Evolutionary conservation across 2,329 filamentous ascomycete species (phyloP).

Genomic region (Aureobasidium sp.): DNA sequence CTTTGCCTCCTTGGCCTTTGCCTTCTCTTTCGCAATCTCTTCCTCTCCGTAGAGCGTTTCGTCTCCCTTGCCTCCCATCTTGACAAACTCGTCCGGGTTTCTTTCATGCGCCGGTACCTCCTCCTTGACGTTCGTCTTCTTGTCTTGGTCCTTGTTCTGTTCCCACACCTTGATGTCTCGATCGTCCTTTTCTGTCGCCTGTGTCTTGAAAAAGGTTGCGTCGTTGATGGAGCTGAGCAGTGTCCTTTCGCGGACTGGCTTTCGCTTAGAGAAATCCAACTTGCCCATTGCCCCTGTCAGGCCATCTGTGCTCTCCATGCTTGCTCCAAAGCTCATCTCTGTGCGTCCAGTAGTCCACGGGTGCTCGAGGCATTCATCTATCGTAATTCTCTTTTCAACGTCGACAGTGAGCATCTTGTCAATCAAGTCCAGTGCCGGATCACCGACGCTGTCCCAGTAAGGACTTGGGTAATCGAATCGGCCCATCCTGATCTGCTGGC

Average conservation of each 20-base stretch:
- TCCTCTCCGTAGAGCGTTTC: constrained; percentile 67
- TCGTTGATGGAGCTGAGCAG: constrained; percentile 76
- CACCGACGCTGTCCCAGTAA: constrained; percentile 86
- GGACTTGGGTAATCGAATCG: constrained; percentile 92
- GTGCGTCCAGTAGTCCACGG: constrained; percentile 65
- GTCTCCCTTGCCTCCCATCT: constrained; percentile 81
- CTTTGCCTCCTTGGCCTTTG: constrained; percentile 13
- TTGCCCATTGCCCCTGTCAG: constrained; percentile 77
- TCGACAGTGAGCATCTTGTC: constrained; percentile 92
- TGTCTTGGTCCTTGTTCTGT: constrained; percentile 54
- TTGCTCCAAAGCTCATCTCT: constrained; percentile 17
- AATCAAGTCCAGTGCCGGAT: constrained; percentile 84
- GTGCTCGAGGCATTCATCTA: constrained; percentile 86
- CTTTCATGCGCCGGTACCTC: constrained; percentile 43
- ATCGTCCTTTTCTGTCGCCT: constrained; percentile 47
- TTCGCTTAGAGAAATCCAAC: constrained; percentile 78
- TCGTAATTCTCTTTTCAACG: constrained; percentile 71
- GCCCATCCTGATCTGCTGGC: constrained; percentile 82
- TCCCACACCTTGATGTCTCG: constrained; percentile 64
- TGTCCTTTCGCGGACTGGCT: constrained; percentile 74
- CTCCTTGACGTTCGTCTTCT: constrained; percentile 24
- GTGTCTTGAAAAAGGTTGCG: constrained; percentile 54
- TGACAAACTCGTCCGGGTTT: constrained; percentile 68
- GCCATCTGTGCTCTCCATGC: constrained; percentile 81
- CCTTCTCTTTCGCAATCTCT: constrained; percentile 12